Evolutionary conservation across 2,329 filamentous ascomycete genomes (phyloP).

Genomic region (Xylaria sp.): DNA sequence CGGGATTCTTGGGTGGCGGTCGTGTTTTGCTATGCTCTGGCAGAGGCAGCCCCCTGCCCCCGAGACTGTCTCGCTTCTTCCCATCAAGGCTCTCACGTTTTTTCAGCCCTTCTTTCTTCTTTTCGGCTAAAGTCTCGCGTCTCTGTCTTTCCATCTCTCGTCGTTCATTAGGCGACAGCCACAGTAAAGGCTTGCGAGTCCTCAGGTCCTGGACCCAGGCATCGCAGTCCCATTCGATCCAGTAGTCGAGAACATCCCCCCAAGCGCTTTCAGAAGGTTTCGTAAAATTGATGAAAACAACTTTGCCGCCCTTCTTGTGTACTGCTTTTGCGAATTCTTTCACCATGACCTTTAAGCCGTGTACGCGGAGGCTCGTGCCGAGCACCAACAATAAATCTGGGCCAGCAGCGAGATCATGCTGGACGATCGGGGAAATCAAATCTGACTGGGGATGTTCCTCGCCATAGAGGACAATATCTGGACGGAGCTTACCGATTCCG

Average conservation of each 20-base stretch:
- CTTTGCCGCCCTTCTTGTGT: conserved; percentile 73
- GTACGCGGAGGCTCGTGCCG: conserved; percentile 76
- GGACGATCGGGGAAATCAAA: conserved; percentile 74
- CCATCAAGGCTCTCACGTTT: conserved; percentile 44
- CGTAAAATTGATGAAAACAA: conserved; percentile 79
- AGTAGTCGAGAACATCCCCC: conserved; percentile 79
- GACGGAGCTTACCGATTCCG: conserved; percentile 74
- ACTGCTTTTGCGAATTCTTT: conserved; percentile 77
- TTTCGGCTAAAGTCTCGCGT: conserved; percentile 49
- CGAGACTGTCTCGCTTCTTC: conserved; percentile 42
- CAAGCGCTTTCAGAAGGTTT: conserved; percentile 77
- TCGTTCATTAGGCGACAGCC: conserved; percentile 62
- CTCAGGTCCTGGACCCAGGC: conserved; percentile 75
- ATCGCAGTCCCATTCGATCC: conserved; percentile 80
- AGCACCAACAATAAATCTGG: conserved; percentile 77
- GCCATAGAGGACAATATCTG: conserved; percentile 79
- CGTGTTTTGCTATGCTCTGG: conserved; percentile 41
- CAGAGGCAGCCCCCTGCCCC: conserved; percentile 40
- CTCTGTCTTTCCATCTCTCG: conserved; percentile 56
- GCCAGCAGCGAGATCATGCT: conserved; percentile 71
- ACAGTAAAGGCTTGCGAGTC: conserved; percentile 67
- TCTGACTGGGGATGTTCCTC: conserved; percentile 78
- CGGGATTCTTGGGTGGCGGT: conserved; percentile 48
- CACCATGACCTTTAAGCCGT: conserved; percentile 77
- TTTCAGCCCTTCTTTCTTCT: conserved; percentile 43